Percentiles rank a stretch among this genome's conserved stretches.
Conservation (phyloP, 106 monocot species). For the Posidonia australis region DNA sequence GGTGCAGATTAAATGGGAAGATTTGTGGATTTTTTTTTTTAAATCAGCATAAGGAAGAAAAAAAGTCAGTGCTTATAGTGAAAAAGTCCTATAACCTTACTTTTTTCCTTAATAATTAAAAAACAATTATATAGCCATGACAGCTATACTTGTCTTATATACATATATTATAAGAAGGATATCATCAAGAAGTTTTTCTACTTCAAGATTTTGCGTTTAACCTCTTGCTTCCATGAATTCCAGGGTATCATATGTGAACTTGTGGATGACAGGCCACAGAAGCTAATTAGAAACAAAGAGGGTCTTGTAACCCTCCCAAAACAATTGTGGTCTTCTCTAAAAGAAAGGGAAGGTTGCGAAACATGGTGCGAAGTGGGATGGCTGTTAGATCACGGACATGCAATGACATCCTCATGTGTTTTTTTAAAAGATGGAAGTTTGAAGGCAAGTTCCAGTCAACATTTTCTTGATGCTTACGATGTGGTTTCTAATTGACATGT, state of each 20-base stretch:
- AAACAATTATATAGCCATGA: too few relatives aligned
- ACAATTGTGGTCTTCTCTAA: slow-evolving; percentile 12
- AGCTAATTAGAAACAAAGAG: slow-evolving; percentile 11
- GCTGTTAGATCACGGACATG: slow-evolving; percentile 16
- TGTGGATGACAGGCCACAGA: slow-evolving; percentile 3
- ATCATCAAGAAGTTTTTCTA: too few relatives aligned
- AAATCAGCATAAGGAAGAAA: too few relatives aligned
- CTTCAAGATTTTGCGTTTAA: too few relatives aligned
- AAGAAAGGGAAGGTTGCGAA: slow-evolving; percentile 11
- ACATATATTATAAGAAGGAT: too few relatives aligned
- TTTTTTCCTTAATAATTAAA: too few relatives aligned
- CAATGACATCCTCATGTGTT: slow-evolving; percentile 23
- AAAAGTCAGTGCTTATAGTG: too few relatives aligned
- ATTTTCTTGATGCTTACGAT: not conserved
- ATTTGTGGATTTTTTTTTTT: too few relatives aligned
- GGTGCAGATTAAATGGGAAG: too few relatives aligned
- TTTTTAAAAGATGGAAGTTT: slow-evolving; percentile 16
- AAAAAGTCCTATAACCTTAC: too few relatives aligned
- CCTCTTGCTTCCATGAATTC: not conserved
- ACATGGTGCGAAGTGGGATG: slow-evolving; percentile 17
- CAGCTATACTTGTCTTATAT: too few relatives aligned
- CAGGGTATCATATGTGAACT: slow-evolving; percentile 14
- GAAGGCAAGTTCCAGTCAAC: slow-evolving; percentile 14
- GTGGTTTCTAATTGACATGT: not conserved
- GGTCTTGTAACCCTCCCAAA: slow-evolving; percentile 19